Conservation (phyloP, 306 rosid species). For the Trifolium repens region DNA sequence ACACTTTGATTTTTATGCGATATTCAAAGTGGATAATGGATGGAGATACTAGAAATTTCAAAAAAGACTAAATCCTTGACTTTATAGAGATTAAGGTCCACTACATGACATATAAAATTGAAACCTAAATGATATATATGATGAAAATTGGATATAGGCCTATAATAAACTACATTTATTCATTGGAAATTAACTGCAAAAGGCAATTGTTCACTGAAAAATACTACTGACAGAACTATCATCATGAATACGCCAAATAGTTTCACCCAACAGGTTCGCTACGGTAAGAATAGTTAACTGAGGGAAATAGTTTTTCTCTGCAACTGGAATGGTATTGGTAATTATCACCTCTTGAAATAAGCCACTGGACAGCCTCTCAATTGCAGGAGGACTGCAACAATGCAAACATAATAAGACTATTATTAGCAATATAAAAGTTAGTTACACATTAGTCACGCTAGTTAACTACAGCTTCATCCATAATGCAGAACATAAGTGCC, state of each 20-base stretch:
- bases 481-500: constrained; percentile 2
- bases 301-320: constrained; percentile 83
- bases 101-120: background rate
- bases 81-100: background rate
- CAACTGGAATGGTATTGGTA: constrained; percentile 85
- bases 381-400: constrained; percentile 81
- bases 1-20: too few species aligned
- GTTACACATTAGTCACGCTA: background rate
- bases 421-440: background rate
- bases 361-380: constrained; percentile 88
- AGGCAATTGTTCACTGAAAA: constrained; percentile 54
- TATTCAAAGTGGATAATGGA: too few species aligned
- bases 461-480: background rate
- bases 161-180: constrained; percentile 24
- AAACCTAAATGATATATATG: background rate
- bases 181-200: constrained; percentile 32
- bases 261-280: constrained; percentile 92
- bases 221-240: constrained; percentile 93
- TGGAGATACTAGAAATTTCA: too few species aligned
- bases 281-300: constrained; percentile 93
- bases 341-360: constrained; percentile 91
- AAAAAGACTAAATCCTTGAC: too few species aligned
- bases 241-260: constrained; percentile 94
- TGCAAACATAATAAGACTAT: constrained; percentile 1
- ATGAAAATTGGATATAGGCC: background rate